Evolutionary conservation across 805 yeast genomes (phyloP), one percentile per base, ranked within the genome.

Genomic region (Maudiozyma serrabonitensis): DNA sequence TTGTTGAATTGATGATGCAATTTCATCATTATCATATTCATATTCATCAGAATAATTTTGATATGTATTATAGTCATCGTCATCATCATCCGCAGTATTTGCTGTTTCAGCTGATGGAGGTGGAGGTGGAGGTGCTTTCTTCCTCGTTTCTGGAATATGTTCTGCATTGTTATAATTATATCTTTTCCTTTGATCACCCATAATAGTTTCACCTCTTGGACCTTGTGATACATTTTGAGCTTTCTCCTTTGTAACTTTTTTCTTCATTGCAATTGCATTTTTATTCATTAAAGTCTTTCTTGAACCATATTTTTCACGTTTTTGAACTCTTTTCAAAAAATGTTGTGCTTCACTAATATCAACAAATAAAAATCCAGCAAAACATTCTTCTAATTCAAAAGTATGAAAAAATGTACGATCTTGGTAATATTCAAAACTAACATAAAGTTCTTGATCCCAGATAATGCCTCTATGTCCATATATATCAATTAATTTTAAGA

Each of bases 391-490:
- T 43, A 88, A 72, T 70, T 93, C 99, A 69, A 93, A 93, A 6
- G 95, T 75, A 65, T 93, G 98, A 75, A 93, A 93, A 68, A 87
- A 93, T 39, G 95, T 81, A 32, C 99, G 78, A 66, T 93, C 99
- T 67, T 93, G 98, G 61, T 86, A 79, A 68, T 93, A 93, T 57
- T 83, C 82, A 66, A 93, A 89, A 59, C 87, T 84, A 12, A 87
- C 82, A 60, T 87, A 91, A 45, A 93, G 68, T 67, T 93, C 99
- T 67, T 93, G 99, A 66, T 93, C 99, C 99, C 99, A 93, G 0
- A 93, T 56, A 0, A 93, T 95, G 35, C 98, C 98, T 41, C 84
- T 72, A 53, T 80, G 77, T 6, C 95, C 95, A 38, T 73, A 61
- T 32, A 91, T 80, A 61, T 93, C 99, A 6, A 93, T 95, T 47